Conservation (phyloP, 192 early-diverging fungal species). For the Backusella tarrabulga region DNA sequence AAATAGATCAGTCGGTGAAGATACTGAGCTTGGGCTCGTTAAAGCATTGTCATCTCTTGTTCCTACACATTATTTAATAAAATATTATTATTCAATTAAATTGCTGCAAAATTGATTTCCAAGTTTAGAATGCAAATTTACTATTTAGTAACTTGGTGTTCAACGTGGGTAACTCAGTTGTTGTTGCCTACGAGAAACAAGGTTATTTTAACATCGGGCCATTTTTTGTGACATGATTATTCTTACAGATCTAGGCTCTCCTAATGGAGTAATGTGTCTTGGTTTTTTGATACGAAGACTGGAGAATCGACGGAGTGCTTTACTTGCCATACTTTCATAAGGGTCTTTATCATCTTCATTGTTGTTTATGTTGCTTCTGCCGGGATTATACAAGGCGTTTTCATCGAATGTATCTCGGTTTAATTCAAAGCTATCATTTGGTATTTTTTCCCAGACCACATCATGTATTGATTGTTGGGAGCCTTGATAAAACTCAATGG, state of each 20-base stretch:
- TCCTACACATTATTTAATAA: background rate
- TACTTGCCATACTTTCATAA: background rate
- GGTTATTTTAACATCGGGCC: background rate
- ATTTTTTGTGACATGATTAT: background rate
- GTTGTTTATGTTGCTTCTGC: background rate
- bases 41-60: background rate
- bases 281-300: slow-evolving; percentile 1
- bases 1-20: background rate
- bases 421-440: slow-evolving; percentile 15
- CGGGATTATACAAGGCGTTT: background rate
- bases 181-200: background rate
- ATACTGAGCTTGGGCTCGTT: background rate
- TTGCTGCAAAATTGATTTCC: background rate
- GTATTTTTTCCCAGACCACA: slow-evolving; percentile 33
- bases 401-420: slow-evolving; percentile 10
- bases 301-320: background rate
- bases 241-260: background rate
- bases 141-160: slow-evolving; percentile 6
- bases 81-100: background rate
- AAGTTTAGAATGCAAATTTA: slow-evolving; percentile 1
- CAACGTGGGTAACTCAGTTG: slow-evolving; percentile 1
- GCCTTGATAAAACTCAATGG: slow-evolving; percentile 81
- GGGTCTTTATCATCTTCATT: background rate
- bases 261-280: background rate
- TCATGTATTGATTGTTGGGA: slow-evolving; percentile 16